Percentiles rank a stretch among this genome's conserved stretches.
Conservation (phyloP, 805 yeast species). For the Candida xyloterini region DNA sequence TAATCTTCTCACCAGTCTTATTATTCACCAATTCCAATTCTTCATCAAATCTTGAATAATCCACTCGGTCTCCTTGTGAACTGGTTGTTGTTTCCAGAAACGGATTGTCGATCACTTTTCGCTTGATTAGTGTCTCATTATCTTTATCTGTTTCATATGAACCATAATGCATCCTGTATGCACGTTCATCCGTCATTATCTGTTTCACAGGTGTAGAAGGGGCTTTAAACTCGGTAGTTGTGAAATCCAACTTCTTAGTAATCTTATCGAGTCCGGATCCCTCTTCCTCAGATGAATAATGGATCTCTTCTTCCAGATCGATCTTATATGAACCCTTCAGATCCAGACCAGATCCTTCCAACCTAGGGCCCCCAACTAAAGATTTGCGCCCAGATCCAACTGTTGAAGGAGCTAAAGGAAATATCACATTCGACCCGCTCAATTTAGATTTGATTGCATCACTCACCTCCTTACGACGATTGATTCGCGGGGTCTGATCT, state of each 20-base stretch:
- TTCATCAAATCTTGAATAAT: conserved; percentile 30
- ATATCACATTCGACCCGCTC: conserved; percentile 16
- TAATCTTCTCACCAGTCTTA: conserved; percentile 39
- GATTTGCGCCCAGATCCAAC: conserved; percentile 30
- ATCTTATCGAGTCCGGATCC: conserved; percentile 14
- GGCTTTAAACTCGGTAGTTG: neutral
- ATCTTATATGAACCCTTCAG: conserved; percentile 21
- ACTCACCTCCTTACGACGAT: conserved; percentile 22
- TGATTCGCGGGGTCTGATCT: conserved; percentile 24
- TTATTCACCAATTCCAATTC: conserved; percentile 41
- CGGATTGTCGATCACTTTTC: conserved; percentile 29
- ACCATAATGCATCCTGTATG: conserved; percentile 25
- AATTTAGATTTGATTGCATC: conserved; percentile 19
- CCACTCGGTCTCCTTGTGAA: conserved; percentile 1
- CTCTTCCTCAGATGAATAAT: conserved; percentile 22
- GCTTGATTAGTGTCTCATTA: conserved; percentile 17
- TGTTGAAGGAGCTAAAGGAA: conserved; percentile 31
- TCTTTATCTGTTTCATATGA: conserved; percentile 22
- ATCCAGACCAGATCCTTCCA: conserved; percentile 17
- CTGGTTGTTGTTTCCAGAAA: conserved; percentile 19
- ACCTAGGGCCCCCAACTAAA: conserved; percentile 5
- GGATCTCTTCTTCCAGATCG: conserved; percentile 23
- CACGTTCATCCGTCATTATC: conserved; percentile 33
- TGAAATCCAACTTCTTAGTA: conserved; percentile 23
- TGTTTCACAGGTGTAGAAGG: conserved; percentile 39